phyloP scores from a whole-genome alignment of 371 early-diverging fungal genomes.

The Entomophthora muscae region DNA sequence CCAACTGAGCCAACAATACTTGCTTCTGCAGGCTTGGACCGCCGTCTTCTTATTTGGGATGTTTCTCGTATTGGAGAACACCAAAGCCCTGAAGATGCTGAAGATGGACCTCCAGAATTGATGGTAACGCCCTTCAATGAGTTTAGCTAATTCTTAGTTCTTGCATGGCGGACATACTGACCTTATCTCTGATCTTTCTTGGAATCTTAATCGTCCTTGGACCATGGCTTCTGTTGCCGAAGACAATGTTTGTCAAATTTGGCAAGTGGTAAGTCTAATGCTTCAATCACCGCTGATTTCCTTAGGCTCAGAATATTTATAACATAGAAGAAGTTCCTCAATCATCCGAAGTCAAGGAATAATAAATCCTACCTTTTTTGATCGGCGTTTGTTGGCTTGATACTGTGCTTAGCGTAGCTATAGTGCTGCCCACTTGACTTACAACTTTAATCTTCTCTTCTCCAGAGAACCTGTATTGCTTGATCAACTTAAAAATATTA shows the following conservation, averaged over 20 bases:
- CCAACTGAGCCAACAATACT: constrained; percentile 82
- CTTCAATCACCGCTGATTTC: neutral
- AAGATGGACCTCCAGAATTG: constrained; percentile 96
- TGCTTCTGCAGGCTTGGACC: constrained; percentile 82
- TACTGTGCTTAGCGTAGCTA: too few relatives aligned
- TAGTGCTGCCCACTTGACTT: too few relatives aligned
- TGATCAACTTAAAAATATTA: too few relatives aligned
- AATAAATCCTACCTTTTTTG: too few relatives aligned
- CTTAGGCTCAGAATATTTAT: neutral
- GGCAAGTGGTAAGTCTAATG: constrained; percentile 75
- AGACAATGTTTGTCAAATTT: constrained; percentile 94
- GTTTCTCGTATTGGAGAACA: constrained; percentile 82
- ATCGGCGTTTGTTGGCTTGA: too few relatives aligned
- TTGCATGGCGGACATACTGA: constrained; percentile 98
- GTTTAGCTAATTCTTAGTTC: constrained; percentile 35
- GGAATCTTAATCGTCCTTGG: constrained; percentile 95
- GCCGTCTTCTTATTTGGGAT: constrained; percentile 94
- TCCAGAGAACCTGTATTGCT: too few relatives aligned
- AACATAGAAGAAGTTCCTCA: neutral
- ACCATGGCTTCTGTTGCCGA: constrained; percentile 87
- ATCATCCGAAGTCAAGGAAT: neutral
- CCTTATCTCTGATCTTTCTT: constrained; percentile 87
- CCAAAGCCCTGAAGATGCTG: constrained; percentile 89
- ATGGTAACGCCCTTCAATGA: constrained; percentile 28
- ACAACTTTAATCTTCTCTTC: too few relatives aligned